Conservation (phyloP, 106 monocot species). For the Allium sativum region DNA sequence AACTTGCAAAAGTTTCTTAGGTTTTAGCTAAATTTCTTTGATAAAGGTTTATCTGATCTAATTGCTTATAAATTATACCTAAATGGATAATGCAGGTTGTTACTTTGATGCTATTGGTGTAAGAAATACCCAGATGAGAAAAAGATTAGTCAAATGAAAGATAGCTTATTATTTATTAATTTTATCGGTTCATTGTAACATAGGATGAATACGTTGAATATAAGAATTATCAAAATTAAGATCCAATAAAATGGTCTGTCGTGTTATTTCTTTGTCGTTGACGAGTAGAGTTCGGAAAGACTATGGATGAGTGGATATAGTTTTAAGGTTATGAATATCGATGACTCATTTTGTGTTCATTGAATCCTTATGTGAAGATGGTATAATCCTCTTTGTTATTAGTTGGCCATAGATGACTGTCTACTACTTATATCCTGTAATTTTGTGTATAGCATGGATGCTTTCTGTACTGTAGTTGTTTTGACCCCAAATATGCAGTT, state of each 20-base stretch:
- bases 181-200: constrained; percentile 56
- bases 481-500: too few species aligned
- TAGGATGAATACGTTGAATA: constrained; percentile 49
- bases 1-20: constrained; percentile 54
- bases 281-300: constrained; percentile 57
- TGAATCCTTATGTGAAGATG: constrained; percentile 45
- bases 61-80: constrained; percentile 84
- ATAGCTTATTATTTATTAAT: constrained; percentile 88
- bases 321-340: constrained; percentile 42
- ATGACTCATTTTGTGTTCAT: constrained; percentile 37
- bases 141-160: constrained; percentile 47
- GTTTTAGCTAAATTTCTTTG: constrained; percentile 43
- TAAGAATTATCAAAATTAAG: constrained; percentile 65
- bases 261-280: constrained; percentile 47
- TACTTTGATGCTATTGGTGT: constrained; percentile 47
- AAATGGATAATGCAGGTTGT: constrained; percentile 51
- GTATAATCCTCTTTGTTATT: background rate
- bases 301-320: constrained; percentile 70
- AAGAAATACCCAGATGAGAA: constrained; percentile 30
- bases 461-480: too few species aligned
- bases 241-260: constrained; percentile 61
- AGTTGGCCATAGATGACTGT: too few species aligned
- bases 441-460: too few species aligned
- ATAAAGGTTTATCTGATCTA: constrained; percentile 48
- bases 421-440: too few species aligned